Base-by-base conservation (phyloP, 139 green algal genomes). In the Chlorella sp. region DNA sequence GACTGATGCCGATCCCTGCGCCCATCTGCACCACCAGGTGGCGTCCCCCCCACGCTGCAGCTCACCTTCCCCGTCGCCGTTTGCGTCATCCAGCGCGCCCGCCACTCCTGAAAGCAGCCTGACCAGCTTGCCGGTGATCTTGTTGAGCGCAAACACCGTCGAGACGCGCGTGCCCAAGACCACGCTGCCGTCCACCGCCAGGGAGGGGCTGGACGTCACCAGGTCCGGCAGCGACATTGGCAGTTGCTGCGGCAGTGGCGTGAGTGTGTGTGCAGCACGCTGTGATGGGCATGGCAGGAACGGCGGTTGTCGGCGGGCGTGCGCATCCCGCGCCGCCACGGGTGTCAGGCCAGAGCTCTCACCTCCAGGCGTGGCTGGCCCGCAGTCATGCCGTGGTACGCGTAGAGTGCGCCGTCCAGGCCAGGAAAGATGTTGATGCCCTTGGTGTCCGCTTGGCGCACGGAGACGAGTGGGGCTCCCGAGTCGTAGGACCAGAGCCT, bases 331-430 rank as follows among this genome's bases (percentile, higher is more conserved):
- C 10, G 59, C 20, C 23, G 3, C 65, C 24, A 22, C 3, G 14
- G 34, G 27, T 31, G 32, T 22, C 32, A 59, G 5, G 33, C 34
- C 34, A 55, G 30, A 3, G 31, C 10, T 14, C 77, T 26, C 51
- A 90, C 85, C 82, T 90, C 74, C 1, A 90, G 71, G 63, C 50
- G 10, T 75, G 70, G n/a, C 74, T 66, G 20, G 26, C 10, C 59
- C 3, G 22, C 70, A 35, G 65, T 31, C 20, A 72, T 10, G 31
- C 72, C 70, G 23, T 80, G 63, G 50, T 94, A 94, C 2, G 80
- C 74, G 73, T 98, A 98, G 67, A 98, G 77, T 23, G 80, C 81
- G 34, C 94, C 94, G 67, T 98, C 92, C 2, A 86, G 83, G 5
- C 93, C 92, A 0, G 94, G 90, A 32, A 97, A 92, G n/a, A 98